Evolutionary conservation across 2,329 filamentous ascomycete genomes (phyloP).

Genomic region (Xylaria sp.): DNA sequence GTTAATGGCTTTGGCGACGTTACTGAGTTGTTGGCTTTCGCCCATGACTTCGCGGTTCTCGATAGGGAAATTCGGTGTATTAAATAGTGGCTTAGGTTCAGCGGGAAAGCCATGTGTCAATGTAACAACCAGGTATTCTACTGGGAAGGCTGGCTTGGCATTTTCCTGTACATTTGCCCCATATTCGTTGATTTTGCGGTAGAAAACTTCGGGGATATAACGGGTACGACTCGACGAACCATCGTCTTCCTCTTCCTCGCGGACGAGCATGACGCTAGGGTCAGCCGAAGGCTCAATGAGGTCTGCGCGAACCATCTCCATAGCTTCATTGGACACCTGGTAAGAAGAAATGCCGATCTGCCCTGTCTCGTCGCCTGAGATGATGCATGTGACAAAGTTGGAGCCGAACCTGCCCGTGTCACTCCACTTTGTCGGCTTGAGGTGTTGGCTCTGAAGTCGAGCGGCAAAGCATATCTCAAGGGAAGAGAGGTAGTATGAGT

Average conservation of each 20-base stretch:
- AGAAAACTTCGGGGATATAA: slow-evolving; percentile 98
- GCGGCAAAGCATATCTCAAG: slow-evolving; percentile 92
- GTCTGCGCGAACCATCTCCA: slow-evolving; percentile 96
- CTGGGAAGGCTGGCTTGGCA: slow-evolving; percentile 94
- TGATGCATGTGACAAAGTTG: slow-evolving; percentile 95
- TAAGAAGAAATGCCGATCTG: slow-evolving; percentile 91
- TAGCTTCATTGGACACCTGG: slow-evolving; percentile 93
- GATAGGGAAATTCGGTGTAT: slow-evolving; percentile 79
- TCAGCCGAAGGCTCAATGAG: slow-evolving; percentile 96
- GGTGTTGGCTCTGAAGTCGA: slow-evolving; percentile 86
- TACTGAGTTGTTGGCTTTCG: slow-evolving; percentile 81
- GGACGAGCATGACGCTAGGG: slow-evolving; percentile 92
- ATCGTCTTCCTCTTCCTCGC: slow-evolving; percentile 88
- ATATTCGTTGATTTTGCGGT: slow-evolving; percentile 94
- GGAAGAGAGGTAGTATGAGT: slow-evolving; percentile 94
- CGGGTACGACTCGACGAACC: slow-evolving; percentile 74
- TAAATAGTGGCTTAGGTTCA: slow-evolving; percentile 80
- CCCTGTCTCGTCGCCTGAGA: slow-evolving; percentile 91
- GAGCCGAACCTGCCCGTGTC: slow-evolving; percentile 94
- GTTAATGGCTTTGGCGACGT: slow-evolving; percentile 75
- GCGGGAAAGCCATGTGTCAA: slow-evolving; percentile 96
- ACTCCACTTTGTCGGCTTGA: slow-evolving; percentile 95
- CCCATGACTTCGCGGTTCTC: slow-evolving; percentile 92
- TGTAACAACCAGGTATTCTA: slow-evolving; percentile 95
- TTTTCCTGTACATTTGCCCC: slow-evolving; percentile 96